Percentiles rank a stretch among this genome's conserved stretches.
Evolutionary conservation across 2,329 filamentous ascomycete genomes (phyloP).

Genomic region (Phaeosphaeriaceae sp.): DNA sequence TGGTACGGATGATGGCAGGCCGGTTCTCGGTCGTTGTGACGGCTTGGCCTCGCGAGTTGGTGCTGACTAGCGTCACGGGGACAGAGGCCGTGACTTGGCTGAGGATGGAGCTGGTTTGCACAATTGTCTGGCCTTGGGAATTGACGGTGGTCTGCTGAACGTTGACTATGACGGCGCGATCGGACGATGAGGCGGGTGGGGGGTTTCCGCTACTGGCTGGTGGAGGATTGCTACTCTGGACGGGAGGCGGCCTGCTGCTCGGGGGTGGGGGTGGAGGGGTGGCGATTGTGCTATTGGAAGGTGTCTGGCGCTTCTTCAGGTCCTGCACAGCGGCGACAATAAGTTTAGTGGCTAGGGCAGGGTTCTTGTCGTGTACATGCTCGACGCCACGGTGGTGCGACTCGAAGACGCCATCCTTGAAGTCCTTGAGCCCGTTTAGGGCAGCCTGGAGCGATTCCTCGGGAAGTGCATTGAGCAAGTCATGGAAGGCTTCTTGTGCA

Average conservation of each 20-base stretch:
- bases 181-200: constrained; percentile 10
- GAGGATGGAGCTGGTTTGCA: constrained; percentile 51
- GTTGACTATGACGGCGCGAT: constrained; percentile 42
- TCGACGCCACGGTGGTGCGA: constrained; percentile 69
- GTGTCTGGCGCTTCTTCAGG: constrained; percentile 50
- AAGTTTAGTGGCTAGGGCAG: constrained; percentile 66
- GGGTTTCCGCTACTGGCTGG: constrained; percentile 9
- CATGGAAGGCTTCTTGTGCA: constrained; percentile 57
- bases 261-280: constrained; percentile 4
- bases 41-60: constrained; percentile 47
- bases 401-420: constrained; percentile 71
- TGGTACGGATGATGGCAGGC: constrained; percentile 46
- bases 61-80: constrained; percentile 47
- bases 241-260: constrained; percentile 9
- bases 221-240: constrained; percentile 6
- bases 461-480: constrained; percentile 63
- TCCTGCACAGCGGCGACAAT: constrained; percentile 66
- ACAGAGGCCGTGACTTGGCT: constrained; percentile 49
- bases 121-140: constrained; percentile 40
- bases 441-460: constrained; percentile 69
- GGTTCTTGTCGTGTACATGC: constrained; percentile 66
- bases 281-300: constrained; percentile 33
- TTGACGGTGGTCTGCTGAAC: constrained; percentile 50
- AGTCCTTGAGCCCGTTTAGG: constrained; percentile 68
- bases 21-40: constrained; percentile 47